These are phyloP conservation scores for Athelia sp. DNA, from an alignment of 1,284 basidiomycete genomes.

Conservation along the genomic window DNA sequence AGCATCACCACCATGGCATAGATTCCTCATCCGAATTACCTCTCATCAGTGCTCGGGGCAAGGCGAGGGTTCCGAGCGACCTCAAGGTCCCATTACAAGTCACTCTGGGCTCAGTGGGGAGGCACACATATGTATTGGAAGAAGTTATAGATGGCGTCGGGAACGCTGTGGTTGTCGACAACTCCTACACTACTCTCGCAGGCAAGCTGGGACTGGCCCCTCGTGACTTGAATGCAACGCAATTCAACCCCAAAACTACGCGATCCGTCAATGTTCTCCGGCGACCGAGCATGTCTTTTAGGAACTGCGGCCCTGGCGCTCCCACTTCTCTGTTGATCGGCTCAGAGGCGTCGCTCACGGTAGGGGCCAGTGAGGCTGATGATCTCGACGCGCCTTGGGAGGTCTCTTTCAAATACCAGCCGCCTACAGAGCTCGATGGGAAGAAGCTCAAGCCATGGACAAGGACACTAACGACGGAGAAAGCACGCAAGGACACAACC, in stretches of 20 bases:
- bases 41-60: conserved; percentile 5
- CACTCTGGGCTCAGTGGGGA: conserved; percentile 55
- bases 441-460: conserved; percentile 44
- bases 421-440: conserved; percentile 32
- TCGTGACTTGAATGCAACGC: conserved; percentile 19
- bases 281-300: conserved; percentile 74
- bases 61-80: conserved; percentile 39
- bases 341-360: conserved; percentile 46
- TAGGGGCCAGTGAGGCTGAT: conserved; percentile 51
- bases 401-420: conserved; percentile 56
- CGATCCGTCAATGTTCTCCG: conserved; percentile 71
- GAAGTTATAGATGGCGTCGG: conserved; percentile 72
- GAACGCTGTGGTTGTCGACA: conserved; percentile 53
- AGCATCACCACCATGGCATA: conserved; percentile 16
- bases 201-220: conserved; percentile 10
- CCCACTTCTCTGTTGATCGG: conserved; percentile 77
- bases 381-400: conserved; percentile 64
- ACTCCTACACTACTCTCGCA: background rate
- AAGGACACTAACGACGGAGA: conserved; percentile 48
- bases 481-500: conserved; percentile 41
- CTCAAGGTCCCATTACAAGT: conserved; percentile 67
- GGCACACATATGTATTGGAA: conserved; percentile 67
- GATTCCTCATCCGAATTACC: conserved; percentile 6
- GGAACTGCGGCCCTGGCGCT: conserved; percentile 64
- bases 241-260: conserved; percentile 43